Base-by-base conservation (phyloP, 371 early-diverging fungal species). In the Dichotomocladium elegans region DNA sequence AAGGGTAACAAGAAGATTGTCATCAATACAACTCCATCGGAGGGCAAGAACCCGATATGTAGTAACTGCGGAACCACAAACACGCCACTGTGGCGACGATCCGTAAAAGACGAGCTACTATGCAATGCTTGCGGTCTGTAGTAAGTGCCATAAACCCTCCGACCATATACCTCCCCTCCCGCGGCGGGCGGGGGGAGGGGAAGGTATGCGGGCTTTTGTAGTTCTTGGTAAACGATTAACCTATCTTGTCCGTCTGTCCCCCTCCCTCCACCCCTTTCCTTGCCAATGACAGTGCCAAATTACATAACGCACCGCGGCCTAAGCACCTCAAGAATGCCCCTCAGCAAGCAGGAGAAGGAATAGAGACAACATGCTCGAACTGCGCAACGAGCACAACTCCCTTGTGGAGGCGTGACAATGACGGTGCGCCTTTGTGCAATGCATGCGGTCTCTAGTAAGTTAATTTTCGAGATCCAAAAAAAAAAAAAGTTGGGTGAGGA, bases 71-170 rank as follows among this genome's bases (percentile, higher is more conserved):
- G 80, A 5, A 88, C 93, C 4, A 91, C 89, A 0, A 79, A 79
- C 4, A 98, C 99, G 3, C 96, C 99, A 0, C 81, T 97, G 12
- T 99, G 99, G 99, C 79, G 99, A 29, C 73, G 96, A 43, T 89
- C 90, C 19, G 82, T 81, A 24, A 74, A 90, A 47, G 93, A 91
- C 42, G 83, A 92, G 47, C 62, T 87, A 2, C 73, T 97, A 14
- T 98, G 99, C 76, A 98, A 98, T 70, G 96, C 98, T 14, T 98
- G 98, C 60, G 98, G 97, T 0, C 72, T 99, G 27, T 98, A 96
- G 76, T 75, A 72, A 61, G 75, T 61, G 19, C 41, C 26, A 42
- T 30, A 7, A 12, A 26, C 11, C 21, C 14, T 25, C 4, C 2
- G 26, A 45, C 8, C 42, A 25, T 2, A 5, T 58, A 15, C 47